phyloP scores from a whole-genome alignment of 768 basidiomycete genomes.

The Phanerodontia chrysosporium region DNA sequence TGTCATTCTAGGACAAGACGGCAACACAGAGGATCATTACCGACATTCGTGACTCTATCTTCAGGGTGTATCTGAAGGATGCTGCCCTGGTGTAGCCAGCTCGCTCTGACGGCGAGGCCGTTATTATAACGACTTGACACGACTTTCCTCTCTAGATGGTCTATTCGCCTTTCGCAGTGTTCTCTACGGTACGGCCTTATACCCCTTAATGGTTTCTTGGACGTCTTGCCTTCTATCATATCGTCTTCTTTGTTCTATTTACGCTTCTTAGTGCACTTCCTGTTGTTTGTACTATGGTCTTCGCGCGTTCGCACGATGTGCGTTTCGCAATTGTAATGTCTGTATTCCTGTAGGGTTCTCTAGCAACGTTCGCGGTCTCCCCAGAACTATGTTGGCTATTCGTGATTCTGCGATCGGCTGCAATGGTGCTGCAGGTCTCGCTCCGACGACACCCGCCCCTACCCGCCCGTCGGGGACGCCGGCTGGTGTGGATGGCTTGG shows the following conservation, averaged over 20 bases:
- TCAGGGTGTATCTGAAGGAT: constrained; percentile 33
- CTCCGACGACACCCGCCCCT: too few species aligned
- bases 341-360: too few species aligned
- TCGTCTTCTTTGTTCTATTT: not conserved
- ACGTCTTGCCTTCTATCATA: not conserved
- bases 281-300: not conserved
- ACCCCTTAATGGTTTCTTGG: not conserved
- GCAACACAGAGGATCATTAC: constrained; percentile 81
- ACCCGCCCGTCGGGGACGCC: too few species aligned
- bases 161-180: not conserved
- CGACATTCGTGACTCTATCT: constrained; percentile 43
- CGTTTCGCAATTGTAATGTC: not conserved
- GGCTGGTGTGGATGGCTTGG: too few species aligned
- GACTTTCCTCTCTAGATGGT: not conserved
- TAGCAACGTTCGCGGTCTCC: too few species aligned
- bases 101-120: too few species aligned
- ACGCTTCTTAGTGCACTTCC: not conserved
- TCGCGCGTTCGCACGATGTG: not conserved
- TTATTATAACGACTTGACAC: not conserved
- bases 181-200: not conserved
- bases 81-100: constrained; percentile 30
- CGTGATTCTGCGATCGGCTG: not conserved
- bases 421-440: too few species aligned
- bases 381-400: not conserved
- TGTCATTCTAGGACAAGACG: constrained; percentile 61